A percentile compares a stretch with the other conserved stretches of the same genome.
phyloP scores from a whole-genome alignment of 1,139 yeast genomes.

The Nakaseomyces bracarensis region DNA sequence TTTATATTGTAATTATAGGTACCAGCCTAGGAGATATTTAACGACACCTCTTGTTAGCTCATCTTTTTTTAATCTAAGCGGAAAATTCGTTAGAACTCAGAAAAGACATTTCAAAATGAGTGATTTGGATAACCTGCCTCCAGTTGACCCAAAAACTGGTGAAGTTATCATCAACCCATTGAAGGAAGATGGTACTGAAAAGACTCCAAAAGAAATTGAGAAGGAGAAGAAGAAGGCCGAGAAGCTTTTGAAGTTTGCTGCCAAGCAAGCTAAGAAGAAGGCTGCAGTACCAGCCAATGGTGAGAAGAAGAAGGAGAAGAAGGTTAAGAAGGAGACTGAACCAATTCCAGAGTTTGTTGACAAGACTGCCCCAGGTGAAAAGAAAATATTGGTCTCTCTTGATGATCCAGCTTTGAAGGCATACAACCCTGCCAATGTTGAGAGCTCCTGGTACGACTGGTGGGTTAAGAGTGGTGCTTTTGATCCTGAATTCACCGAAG shows the following conservation, averaged over 20 bases:
- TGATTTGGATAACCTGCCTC: slow-evolving; percentile 29
- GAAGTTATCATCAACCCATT: slow-evolving; percentile 33
- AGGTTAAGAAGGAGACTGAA: slow-evolving; percentile 60
- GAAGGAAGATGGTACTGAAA: slow-evolving; percentile 35
- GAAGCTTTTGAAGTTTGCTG: slow-evolving; percentile 87
- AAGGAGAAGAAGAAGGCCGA: slow-evolving; percentile 96
- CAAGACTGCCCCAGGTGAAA: slow-evolving; percentile 78
- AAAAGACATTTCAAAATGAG: slow-evolving; percentile 17
- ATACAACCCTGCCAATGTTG: slow-evolving; percentile 86
- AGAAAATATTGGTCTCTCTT: slow-evolving; percentile 72
- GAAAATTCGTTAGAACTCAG: slow-evolving; percentile 3
- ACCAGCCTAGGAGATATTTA: not conserved
- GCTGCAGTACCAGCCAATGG: slow-evolving; percentile 36
- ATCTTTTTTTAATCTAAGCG: not conserved
- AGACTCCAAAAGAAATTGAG: slow-evolving; percentile 73
- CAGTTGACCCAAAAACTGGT: slow-evolving; percentile 33
- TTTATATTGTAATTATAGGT: not conserved
- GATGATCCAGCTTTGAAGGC: slow-evolving; percentile 94
- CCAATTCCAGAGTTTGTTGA: slow-evolving; percentile 78
- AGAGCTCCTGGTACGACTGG: slow-evolving; percentile 97
- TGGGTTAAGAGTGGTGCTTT: slow-evolving; percentile 87
- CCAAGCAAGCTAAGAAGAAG: slow-evolving; percentile 80
- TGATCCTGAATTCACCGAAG: slow-evolving; percentile 71
- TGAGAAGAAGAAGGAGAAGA: slow-evolving; percentile 55
- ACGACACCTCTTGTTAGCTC: slow-evolving; percentile 1